Evolutionary conservation across 2,329 filamentous ascomycete species (phyloP).

Genomic region (Zasmidium citrigriseum): DNA sequence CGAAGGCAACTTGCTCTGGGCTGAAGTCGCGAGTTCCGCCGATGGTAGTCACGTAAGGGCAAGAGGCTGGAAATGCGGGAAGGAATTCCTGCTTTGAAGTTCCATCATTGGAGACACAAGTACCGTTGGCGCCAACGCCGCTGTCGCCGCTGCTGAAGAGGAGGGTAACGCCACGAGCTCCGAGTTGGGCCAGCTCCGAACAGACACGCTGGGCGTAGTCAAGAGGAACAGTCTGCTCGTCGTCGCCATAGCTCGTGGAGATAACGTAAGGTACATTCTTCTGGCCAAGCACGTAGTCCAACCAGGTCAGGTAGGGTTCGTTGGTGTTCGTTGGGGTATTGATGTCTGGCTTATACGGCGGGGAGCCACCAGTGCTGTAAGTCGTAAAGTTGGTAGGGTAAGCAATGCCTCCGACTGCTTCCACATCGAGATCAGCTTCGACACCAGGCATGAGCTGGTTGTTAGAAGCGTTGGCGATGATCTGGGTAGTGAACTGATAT

Average conservation of each 20-base stretch:
- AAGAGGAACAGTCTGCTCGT: constrained; percentile 62
- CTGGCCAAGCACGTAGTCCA: constrained; percentile 59
- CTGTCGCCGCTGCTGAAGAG: constrained; percentile 64
- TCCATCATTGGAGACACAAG: constrained; percentile 47
- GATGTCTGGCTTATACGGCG: constrained; percentile 51
- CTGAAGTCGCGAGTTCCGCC: constrained; percentile 43
- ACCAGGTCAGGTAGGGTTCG: constrained; percentile 65
- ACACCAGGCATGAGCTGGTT: constrained; percentile 50
- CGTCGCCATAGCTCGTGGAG: constrained; percentile 66
- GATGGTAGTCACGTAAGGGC: constrained; percentile 50
- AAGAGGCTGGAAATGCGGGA: constrained; percentile 50
- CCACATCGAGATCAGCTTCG: constrained; percentile 66
- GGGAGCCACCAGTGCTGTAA: constrained; percentile 59
- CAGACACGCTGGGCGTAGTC: constrained; percentile 63
- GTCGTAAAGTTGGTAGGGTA: constrained; percentile 54
- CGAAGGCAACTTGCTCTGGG: constrained; percentile 36
- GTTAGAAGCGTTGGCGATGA: constrained; percentile 58
- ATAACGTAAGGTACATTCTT: constrained; percentile 61
- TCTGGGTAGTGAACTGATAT: constrained; percentile 50
- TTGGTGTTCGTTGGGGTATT: constrained; percentile 54
- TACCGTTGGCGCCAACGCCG: constrained; percentile 51
- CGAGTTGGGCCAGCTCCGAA: constrained; percentile 64
- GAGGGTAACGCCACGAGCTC: constrained; percentile 64
- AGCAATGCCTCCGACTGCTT: constrained; percentile 36
- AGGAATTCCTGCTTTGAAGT: constrained; percentile 48